phyloP scores from a whole-genome alignment of 2,329 filamentous ascomycete genomes.

The Zymoseptoria passerinii region DNA sequence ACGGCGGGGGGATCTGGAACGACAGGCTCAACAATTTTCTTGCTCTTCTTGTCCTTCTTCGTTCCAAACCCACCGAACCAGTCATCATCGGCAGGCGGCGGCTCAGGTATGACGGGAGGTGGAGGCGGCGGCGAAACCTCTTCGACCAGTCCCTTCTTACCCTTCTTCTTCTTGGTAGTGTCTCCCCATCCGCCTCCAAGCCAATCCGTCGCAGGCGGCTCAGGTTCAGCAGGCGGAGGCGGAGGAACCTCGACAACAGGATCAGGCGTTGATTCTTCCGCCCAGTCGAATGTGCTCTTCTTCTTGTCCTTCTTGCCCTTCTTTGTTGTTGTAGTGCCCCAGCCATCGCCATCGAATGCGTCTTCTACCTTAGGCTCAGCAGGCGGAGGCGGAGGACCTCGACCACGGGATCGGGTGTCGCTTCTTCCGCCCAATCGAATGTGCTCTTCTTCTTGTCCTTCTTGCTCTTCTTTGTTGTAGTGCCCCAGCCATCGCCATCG shows the following conservation, averaged over 20 bases:
- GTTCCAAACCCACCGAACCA: conserved; percentile 48
- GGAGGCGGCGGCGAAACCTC: conserved; percentile 20
- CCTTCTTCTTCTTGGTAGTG: conserved; percentile 23
- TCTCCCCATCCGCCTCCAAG: conserved; percentile 23
- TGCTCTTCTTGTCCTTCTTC: conserved; percentile 45
- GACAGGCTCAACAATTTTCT: conserved; percentile 12
- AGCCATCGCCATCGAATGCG: no score
- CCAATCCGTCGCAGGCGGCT: conserved; percentile 28
- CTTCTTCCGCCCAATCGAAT: conserved; percentile 28
- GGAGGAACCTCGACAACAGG: conserved; percentile 15
- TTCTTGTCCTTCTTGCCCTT: conserved; percentile 37
- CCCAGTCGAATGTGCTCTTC: conserved; percentile 28
- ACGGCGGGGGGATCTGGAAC: conserved; percentile 19
- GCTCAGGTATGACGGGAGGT: conserved; percentile 17
- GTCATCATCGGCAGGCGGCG: conserved; percentile 33
- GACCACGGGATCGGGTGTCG: conserved; percentile 13
- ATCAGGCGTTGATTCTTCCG: conserved; percentile 19
- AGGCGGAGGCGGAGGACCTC: conserved; percentile 21
- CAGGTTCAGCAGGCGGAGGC: conserved; percentile 27
- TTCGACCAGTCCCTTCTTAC: conserved; percentile 22
- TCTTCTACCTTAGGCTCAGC: conserved; percentile 30
- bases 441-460: conserved; percentile 36
- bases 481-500: conserved; percentile 18
- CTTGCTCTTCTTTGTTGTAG: conserved; percentile 22
- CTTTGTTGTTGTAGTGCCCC: conserved; percentile 16